Base-by-base conservation (phyloP, 345 rosid species). In the Eucalyptus pumila region DNA sequence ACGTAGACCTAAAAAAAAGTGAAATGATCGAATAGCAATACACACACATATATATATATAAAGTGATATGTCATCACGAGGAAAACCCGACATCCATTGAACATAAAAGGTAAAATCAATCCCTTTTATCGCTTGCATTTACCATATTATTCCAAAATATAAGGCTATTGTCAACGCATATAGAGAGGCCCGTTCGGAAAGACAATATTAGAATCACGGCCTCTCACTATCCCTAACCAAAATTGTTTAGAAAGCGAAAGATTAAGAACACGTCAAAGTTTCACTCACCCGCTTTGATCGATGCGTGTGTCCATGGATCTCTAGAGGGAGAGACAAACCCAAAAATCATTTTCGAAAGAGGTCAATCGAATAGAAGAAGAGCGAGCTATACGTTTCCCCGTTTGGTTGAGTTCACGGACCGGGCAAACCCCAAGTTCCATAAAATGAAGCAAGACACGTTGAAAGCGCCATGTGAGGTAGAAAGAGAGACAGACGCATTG, bases 141-240 rank as follows among this genome's bases (percentile, higher is more conserved):
- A 11, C 1, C 13, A 32, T 16, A 17, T 16, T 34, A 2, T 69
- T 69, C 6, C 0, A 12, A 69, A 69, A 17, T 34, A 69, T 34
- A 17, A 0, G 23, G 6, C 26, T 21, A 17, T 69, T 34, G 7
- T 34, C 44, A 34, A 21, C 26, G 34, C 26, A 17, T 17, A 34
- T 40, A 69, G 11, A n/a, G 9, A 27, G 34, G 69, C 34, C 2
- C 0, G 5, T 7, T 65, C 1, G 6, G 19, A 30, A 8, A 32
- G 80, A 69, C 4, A 14, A 32, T 1, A 67, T 67, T 67, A 32
- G 40, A 67, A 32, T 32, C 40, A 67, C 23, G 80, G 23, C 15
- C 2, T 67, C 17, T 67, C 23, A 19, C 21, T 5, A 3, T n/a
- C 40, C 6, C 23, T 32, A 10, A 67, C 2, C 80, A 32, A 67